Evolutionary conservation across 768 basidiomycete species (phyloP), one percentile per base, ranked within the genome.

Genomic region (Chalciporus sphaerocephalus): DNA sequence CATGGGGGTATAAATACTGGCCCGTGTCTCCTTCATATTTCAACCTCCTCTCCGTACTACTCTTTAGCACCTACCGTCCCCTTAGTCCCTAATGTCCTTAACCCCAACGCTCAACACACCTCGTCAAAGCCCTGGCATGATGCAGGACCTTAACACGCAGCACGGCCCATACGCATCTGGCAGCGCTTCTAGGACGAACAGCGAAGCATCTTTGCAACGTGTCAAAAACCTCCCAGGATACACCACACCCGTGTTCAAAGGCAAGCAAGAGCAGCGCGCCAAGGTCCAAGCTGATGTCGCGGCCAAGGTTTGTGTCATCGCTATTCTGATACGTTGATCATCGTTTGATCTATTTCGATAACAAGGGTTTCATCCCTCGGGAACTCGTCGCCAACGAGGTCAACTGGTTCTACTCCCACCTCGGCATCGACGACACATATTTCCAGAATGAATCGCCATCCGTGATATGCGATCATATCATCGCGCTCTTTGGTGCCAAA

Each of bases 401-500:
- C 58, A 79, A 85, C 64, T 99, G 94, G 94, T 98, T 96, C 78
- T 98, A 97, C 76, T 72, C 83, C 21, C 75, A 82, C 50, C 84
- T 91, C 54, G 88, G 90, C 54, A 89, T 91, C 73, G 88, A 91
- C 71, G 88, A 92, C 69, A 92, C 85, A 8, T 92, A 95, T 67
- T 94, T 97, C 66, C 81, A 83, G 61, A 87, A 82, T 55, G 87
- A 91, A 64, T 78, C 78, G 1, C 45, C 55, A 6, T 64, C 65
- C 37, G 79, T 88, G 52, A 87, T 92, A 66, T 78, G 80, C 6
- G 88, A 92, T 66, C 89, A 94, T 56, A 84, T 97, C 65, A 82
- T 96, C 58, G 93, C 94, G 16, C 81, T 99, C 43, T 99, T 92
- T 64, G 92, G 91, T 17, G 93, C 94, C 48, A 99, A 99, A 68